These are phyloP conservation scores for Echites panduratus DNA, from an alignment of 257 asterid genomes.

Conservation along the genomic window DNA sequence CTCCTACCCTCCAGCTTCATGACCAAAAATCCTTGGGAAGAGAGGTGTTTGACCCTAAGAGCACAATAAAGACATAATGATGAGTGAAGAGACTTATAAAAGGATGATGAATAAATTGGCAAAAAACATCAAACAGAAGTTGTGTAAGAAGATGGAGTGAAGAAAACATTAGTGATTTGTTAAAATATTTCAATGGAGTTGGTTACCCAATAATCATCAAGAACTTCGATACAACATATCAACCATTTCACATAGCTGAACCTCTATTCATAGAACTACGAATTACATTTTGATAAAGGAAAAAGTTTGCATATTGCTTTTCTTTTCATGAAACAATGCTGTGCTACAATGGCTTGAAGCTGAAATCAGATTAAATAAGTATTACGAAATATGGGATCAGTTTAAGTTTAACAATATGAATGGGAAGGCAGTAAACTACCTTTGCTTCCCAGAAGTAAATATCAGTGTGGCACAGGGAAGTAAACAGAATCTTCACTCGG, in stretches of 20 bases:
- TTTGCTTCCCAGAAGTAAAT: conserved; percentile 89
- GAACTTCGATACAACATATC: not conserved
- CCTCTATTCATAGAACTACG: not conserved
- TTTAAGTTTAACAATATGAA: not conserved
- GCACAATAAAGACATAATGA: not conserved
- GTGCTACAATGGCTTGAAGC: not conserved
- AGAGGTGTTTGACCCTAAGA: conserved; percentile 77
- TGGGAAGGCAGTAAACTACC: conserved; percentile 25
- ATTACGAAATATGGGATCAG: not conserved
- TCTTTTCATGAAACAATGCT: not conserved
- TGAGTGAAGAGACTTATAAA: not conserved
- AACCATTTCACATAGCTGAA: not conserved
- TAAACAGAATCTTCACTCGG: conserved; percentile 63
- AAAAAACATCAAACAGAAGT: not conserved
- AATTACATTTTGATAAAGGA: not conserved
- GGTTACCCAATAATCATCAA: not conserved
- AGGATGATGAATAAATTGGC: not conserved
- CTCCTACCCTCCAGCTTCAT: conserved; percentile 89
- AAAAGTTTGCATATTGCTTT: too few species aligned
- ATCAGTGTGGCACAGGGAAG: conserved; percentile 91
- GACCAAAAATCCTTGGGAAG: conserved; percentile 91
- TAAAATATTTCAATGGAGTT: too few species aligned
- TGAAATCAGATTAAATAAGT: not conserved
- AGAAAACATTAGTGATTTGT: too few species aligned
- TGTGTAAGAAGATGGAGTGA: too few species aligned